These are phyloP conservation scores for Ilex paraguariensis DNA, from an alignment of 305 asterid species.

Conservation along the genomic window DNA sequence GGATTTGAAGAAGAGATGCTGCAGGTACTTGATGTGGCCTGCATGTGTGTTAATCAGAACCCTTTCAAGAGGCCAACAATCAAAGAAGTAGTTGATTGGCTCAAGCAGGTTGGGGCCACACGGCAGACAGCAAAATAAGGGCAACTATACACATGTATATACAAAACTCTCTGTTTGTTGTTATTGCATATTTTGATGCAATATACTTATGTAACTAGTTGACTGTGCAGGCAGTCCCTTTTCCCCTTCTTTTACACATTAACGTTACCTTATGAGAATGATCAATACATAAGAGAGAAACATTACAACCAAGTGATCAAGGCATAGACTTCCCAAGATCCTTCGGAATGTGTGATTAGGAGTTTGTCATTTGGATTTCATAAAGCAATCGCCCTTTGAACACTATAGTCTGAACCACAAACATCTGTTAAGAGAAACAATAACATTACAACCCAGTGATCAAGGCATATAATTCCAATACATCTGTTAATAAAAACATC, in stretches of 20 bases:
- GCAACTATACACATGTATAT: constrained; percentile 14
- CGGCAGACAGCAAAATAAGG: constrained; percentile 32
- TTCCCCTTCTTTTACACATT: not conserved
- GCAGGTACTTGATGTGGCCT: constrained; percentile 75
- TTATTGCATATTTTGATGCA: constrained; percentile 29
- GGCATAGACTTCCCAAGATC: too few relatives aligned
- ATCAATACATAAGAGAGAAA: too few relatives aligned
- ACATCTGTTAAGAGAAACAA: too few relatives aligned
- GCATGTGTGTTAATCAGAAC: constrained; percentile 78
- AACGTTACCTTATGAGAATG: too few relatives aligned
- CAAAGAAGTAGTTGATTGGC: constrained; percentile 75
- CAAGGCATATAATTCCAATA: too few relatives aligned
- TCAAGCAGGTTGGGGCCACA: constrained; percentile 47
- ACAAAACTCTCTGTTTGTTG: constrained; percentile 23
- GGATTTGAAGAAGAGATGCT: constrained; percentile 84
- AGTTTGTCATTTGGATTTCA: too few relatives aligned
- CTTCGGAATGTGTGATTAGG: too few relatives aligned
- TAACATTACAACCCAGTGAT: too few relatives aligned
- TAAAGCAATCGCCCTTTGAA: too few relatives aligned
- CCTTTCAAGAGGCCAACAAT: constrained; percentile 87
- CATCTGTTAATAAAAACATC: too few relatives aligned
- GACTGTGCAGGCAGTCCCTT: constrained; percentile 27
- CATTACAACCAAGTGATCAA: too few relatives aligned
- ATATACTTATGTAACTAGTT: constrained; percentile 17
- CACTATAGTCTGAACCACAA: too few relatives aligned